Evolutionary conservation across 1,284 basidiomycete species (phyloP).

Genomic region (Albatrellus sp.): DNA sequence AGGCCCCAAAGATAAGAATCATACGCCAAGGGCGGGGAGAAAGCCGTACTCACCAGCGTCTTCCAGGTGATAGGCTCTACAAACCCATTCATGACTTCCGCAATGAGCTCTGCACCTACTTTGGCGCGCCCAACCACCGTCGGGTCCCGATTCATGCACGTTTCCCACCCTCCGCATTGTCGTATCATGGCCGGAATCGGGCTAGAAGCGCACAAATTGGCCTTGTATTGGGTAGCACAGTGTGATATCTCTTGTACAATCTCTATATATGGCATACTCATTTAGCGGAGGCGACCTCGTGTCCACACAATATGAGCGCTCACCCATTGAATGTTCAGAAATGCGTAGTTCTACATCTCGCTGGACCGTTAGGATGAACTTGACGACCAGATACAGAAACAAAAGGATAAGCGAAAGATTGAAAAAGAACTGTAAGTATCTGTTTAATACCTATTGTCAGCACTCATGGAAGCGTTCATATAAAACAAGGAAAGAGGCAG

Average conservation of each 20-base stretch:
- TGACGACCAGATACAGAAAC: slow-evolving; percentile 75
- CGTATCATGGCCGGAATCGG: slow-evolving; percentile 77
- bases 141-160: slow-evolving; percentile 94
- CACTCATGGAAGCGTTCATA: not conserved
- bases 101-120: slow-evolving; percentile 89
- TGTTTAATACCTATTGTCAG: slow-evolving; percentile 20
- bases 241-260: slow-evolving; percentile 83
- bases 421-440: slow-evolving; percentile 91
- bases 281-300: not conserved
- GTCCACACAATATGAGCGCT: slow-evolving; percentile 10
- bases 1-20: not conserved
- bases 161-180: slow-evolving; percentile 82
- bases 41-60: slow-evolving; percentile 56
- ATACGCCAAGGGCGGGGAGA: not conserved
- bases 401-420: slow-evolving; percentile 80
- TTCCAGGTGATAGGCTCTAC: slow-evolving; percentile 97
- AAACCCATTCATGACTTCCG: slow-evolving; percentile 92
- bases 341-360: slow-evolving; percentile 85
- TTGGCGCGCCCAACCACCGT: slow-evolving; percentile 79
- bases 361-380: slow-evolving; percentile 83
- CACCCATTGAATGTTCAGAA: slow-evolving; percentile 82
- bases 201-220: slow-evolving; percentile 70
- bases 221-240: slow-evolving; percentile 69
- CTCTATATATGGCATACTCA: slow-evolving; percentile 30
- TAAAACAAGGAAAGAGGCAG: slow-evolving; percentile 9